Evolutionary conservation across 1,284 basidiomycete genomes (phyloP), one percentile per base, ranked within the genome.

Genomic region (Volvariella volvacea): DNA sequence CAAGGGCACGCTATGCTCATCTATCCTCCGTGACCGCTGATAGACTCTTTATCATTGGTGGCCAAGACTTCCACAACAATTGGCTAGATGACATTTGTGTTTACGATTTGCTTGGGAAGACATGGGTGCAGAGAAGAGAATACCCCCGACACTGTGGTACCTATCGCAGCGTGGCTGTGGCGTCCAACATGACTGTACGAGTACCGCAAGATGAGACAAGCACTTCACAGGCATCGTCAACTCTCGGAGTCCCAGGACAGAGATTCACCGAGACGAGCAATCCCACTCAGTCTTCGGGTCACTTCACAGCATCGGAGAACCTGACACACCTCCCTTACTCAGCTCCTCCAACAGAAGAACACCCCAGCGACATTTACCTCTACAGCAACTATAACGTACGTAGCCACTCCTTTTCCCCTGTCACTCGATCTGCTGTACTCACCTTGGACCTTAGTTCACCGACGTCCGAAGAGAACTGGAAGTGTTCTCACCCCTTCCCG

Each of bases 381-480:
- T 92, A 88, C 61, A 89, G 87, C 55, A 93, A 93, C 60, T 92
- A 90, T 67, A 92, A 92, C 66, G 90, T 90, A 56, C 56, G 83
- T 55, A 39, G 20, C 15, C 40, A 28, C 48, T 41, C 39, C n/a
- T n/a, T n/a, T n/a, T n/a, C n/a, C n/a, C 22, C 44, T 3, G 20
- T 17, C 54, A 32, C 44, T 14, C 16, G 4, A 39, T 22, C 28
- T 38, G 28, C 30, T 45, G n/a, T 41, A 40, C 17, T 14, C 37
- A 44, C 22, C 10, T 22, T 30, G 46, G 22, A 36, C 33, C 50
- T 49, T 60, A 93, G 84, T 94, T 94, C 67, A 92, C 91, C 48
- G 91, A 94, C 60, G 93, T 97, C 45, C 88, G 91, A 55, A 85
- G 93, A 38, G 91, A 95, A 61, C 76, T 96, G 33, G 90, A 95